A percentile compares a stretch with the other conserved stretches of the same genome.
phyloP scores from a whole-genome alignment of 768 basidiomycete genomes.

The Boletellus sp. region DNA sequence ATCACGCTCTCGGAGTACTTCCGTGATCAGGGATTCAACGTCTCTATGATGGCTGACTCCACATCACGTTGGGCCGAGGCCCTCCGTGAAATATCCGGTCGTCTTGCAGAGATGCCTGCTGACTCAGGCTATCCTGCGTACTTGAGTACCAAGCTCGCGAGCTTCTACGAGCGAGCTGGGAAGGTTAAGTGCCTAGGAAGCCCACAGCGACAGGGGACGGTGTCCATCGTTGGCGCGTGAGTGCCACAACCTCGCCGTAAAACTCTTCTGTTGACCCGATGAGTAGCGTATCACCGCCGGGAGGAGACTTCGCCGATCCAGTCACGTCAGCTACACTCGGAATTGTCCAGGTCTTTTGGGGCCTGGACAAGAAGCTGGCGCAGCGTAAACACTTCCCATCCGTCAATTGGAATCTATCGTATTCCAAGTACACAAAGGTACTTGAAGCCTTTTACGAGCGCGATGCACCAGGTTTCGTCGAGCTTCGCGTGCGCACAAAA shows the following conservation, averaged over 20 bases:
- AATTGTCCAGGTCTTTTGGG: conserved; percentile 99
- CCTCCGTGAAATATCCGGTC: conserved; percentile 97
- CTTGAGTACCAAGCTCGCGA: conserved; percentile 89
- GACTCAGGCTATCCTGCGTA: conserved; percentile 99
- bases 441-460: conserved; percentile 90
- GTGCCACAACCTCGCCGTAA: conserved; percentile 24
- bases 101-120: conserved; percentile 98
- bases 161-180: conserved; percentile 98
- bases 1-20: conserved; percentile 99
- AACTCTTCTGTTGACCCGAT: conserved; percentile 9
- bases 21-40: conserved; percentile 97
- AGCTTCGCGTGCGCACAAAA: conserved; percentile 87
- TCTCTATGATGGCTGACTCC: conserved; percentile 99
- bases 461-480: conserved; percentile 91
- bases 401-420: conserved; percentile 99
- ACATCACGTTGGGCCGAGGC: conserved; percentile 99
- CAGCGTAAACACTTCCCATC: conserved; percentile 99
- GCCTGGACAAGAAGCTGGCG: conserved; percentile 97
- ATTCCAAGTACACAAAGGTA: conserved; percentile 96
- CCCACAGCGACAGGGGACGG: conserved; percentile 84
- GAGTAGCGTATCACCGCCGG: conserved; percentile 90
- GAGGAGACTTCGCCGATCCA: conserved; percentile 99
- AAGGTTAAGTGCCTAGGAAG: conserved; percentile 92
- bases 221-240: conserved; percentile 98
- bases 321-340: conserved; percentile 96